These are phyloP conservation scores for Paramecium pentaurelia DNA, from an alignment of 73 alveolate genomes.

Conservation along the genomic window DNA sequence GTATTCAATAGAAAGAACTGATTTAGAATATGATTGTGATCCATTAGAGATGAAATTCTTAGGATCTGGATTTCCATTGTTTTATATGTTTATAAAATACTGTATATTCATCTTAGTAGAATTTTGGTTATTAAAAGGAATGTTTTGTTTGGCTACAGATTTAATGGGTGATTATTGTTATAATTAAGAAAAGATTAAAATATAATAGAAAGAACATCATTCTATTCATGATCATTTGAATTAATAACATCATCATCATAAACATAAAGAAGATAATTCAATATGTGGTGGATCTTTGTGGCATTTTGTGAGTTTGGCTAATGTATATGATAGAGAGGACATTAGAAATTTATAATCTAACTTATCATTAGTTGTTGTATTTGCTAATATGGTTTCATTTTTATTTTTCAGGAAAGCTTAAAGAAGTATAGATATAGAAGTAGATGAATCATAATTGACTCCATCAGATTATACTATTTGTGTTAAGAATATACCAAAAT, in stretches of 20 bases:
- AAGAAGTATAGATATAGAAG: constrained; percentile 54
- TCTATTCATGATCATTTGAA: background rate
- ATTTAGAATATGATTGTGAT: constrained; percentile 52
- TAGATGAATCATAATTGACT: constrained; percentile 33
- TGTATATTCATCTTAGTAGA: constrained; percentile 47
- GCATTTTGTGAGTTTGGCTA: constrained; percentile 51
- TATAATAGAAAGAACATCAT: background rate
- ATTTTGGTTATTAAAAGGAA: constrained; percentile 48
- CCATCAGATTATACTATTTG: constrained; percentile 61
- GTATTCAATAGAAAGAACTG: constrained; percentile 34
- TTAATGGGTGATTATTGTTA: constrained; percentile 56
- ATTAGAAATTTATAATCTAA: background rate
- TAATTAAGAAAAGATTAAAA: background rate
- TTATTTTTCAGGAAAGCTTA: constrained; percentile 50
- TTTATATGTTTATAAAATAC: constrained; percentile 47
- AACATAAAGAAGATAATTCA: constrained; percentile 7
- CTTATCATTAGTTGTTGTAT: constrained; percentile 39
- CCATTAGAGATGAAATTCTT: constrained; percentile 50
- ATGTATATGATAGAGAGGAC: constrained; percentile 31
- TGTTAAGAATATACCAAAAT: constrained; percentile 29
- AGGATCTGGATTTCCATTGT: constrained; percentile 63
- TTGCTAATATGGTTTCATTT: constrained; percentile 47
- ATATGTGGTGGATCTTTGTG: constrained; percentile 44
- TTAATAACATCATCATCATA: background rate
- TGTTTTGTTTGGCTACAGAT: constrained; percentile 45